A percentile compares a stretch with the other conserved stretches of the same genome.
phyloP scores from a whole-genome alignment of 306 rosid genomes.

The Hippophae tibetana region DNA sequence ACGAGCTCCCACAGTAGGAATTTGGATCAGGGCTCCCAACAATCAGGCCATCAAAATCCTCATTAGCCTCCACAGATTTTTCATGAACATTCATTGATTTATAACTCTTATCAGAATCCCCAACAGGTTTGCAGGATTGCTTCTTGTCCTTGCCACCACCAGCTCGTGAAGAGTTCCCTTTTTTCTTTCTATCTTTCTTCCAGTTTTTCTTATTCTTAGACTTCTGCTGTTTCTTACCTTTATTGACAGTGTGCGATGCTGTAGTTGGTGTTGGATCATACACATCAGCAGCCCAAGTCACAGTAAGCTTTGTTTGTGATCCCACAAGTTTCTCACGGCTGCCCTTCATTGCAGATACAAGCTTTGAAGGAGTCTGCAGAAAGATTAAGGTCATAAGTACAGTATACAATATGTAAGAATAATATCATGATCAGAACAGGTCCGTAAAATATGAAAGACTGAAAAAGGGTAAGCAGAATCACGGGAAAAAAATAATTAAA shows the following conservation, averaged over 20 bases:
- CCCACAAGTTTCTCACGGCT: slow-evolving; percentile 44
- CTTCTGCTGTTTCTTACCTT: slow-evolving; percentile 60
- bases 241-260: slow-evolving; percentile 36
- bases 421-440: not conserved
- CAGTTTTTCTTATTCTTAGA: slow-evolving; percentile 49
- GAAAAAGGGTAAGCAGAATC: not conserved
- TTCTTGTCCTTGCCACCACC: slow-evolving; percentile 51
- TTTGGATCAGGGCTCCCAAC: slow-evolving; percentile 37
- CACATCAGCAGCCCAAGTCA: slow-evolving; percentile 83
- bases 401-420: not conserved
- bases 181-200: slow-evolving; percentile 61
- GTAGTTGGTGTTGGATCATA: slow-evolving; percentile 69
- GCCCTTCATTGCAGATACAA: slow-evolving; percentile 78
- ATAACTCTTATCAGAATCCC: slow-evolving; percentile 29
- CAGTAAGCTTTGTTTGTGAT: slow-evolving; percentile 34
- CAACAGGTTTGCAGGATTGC: slow-evolving; percentile 33
- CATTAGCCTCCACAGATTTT: slow-evolving; percentile 2
- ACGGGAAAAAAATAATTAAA: no score
- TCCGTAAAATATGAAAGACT: not conserved
- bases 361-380: slow-evolving; percentile 50
- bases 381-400: not conserved
- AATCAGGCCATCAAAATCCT: slow-evolving; percentile 30
- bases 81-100: slow-evolving; percentile 19
- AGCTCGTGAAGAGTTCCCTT: slow-evolving; percentile 38
- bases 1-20: slow-evolving; percentile 42